Evolutionary conservation across 2,329 filamentous ascomycete species (phyloP).

Genomic region (Macrophomina phaseolina): DNA sequence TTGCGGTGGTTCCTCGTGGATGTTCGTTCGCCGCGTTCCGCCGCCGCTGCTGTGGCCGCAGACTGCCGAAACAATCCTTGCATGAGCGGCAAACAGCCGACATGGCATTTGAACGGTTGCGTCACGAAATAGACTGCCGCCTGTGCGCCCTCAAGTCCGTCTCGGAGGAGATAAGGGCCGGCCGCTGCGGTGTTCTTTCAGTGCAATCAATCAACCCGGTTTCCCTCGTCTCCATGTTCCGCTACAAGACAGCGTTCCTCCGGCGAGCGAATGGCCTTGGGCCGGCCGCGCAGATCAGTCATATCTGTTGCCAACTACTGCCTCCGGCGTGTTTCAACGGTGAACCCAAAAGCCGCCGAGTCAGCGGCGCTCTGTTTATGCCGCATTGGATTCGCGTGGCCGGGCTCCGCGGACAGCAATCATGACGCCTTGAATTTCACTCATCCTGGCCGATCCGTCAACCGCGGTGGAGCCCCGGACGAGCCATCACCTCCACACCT

Average conservation of each 20-base stretch:
- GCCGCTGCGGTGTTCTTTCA: background rate
- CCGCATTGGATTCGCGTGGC: background rate
- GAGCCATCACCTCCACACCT: background rate
- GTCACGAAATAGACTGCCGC: background rate
- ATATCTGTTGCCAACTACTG: background rate
- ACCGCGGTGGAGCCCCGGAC: background rate
- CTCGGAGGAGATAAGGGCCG: background rate
- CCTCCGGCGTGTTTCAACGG: background rate
- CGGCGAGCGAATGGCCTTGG: background rate
- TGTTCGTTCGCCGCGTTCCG: too few species aligned
- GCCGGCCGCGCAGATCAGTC: background rate
- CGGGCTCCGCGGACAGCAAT: background rate
- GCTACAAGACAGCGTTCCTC: background rate
- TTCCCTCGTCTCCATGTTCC: background rate
- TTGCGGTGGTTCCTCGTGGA: too few species aligned
- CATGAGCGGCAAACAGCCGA: too few species aligned
- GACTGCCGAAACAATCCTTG: background rate
- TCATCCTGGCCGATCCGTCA: background rate
- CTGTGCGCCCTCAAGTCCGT: background rate
- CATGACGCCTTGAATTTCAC: background rate
- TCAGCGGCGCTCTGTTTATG: background rate
- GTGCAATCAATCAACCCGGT: background rate
- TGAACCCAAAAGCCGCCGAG: slow-evolving; percentile 7
- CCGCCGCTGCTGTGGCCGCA: background rate
- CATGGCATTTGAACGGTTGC: background rate